These are phyloP conservation scores for Suhomyces sp. DNA, from an alignment of 805 yeast genomes.

Conservation along the genomic window DNA sequence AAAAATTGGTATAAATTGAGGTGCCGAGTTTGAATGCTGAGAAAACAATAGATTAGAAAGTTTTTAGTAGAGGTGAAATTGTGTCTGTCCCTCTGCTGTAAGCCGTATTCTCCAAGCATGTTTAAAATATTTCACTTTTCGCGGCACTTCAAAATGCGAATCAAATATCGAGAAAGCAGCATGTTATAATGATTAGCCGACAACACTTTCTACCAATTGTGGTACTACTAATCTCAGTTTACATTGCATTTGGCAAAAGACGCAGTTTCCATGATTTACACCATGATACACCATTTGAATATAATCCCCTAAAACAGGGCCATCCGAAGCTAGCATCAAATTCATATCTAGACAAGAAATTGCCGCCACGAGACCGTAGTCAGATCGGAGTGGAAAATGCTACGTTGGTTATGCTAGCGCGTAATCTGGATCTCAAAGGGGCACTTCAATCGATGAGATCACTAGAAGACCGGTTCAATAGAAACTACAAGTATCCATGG, in stretches of 20 bases:
- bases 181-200: not conserved
- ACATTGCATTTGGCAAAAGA: not conserved
- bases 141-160: not conserved
- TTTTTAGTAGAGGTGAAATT: not conserved
- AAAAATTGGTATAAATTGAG: not conserved
- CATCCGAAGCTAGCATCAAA: slow-evolving; percentile 29
- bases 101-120: not conserved
- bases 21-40: not conserved
- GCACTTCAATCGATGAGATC: slow-evolving; percentile 53
- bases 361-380: slow-evolving; percentile 27
- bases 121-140: not conserved
- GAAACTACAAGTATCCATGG: slow-evolving; percentile 42
- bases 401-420: slow-evolving; percentile 79
- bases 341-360: slow-evolving; percentile 20
- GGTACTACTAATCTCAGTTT: not conserved
- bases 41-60: not conserved
- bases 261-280: not conserved
- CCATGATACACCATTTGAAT: not conserved
- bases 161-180: not conserved
- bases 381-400: slow-evolving; percentile 70
- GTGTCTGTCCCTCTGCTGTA: not conserved
- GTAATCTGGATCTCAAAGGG: slow-evolving; percentile 74
- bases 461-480: slow-evolving; percentile 42
- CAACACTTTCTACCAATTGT: not conserved
- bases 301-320: slow-evolving; percentile 12